phyloP scores from a whole-genome alignment of 495 filamentous ascomycete genomes.

The Amniculicola lignicola region DNA sequence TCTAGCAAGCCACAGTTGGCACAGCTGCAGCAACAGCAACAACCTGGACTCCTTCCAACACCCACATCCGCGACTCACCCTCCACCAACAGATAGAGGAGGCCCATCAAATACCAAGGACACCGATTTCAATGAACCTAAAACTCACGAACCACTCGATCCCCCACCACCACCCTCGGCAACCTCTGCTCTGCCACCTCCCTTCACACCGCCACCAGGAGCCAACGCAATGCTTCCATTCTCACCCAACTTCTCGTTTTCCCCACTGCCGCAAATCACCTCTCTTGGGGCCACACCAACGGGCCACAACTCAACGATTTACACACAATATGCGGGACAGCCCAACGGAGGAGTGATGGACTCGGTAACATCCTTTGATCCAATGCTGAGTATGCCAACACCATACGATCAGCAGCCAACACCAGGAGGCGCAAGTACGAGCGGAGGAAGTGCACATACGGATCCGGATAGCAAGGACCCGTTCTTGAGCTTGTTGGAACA shows the following conservation, averaged over 20 bases:
- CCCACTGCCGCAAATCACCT: slow-evolving; percentile 37
- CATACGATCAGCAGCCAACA: slow-evolving; percentile 37
- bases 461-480: slow-evolving; percentile 68
- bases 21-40: neutral
- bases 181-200: slow-evolving; percentile 11
- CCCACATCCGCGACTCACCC: slow-evolving; percentile 24
- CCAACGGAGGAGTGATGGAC: slow-evolving; percentile 2
- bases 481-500: slow-evolving; percentile 77
- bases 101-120: neutral
- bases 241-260: slow-evolving; percentile 42
- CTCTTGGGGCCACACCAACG: slow-evolving; percentile 11
- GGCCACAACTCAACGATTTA: no score
- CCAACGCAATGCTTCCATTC: slow-evolving; percentile 17
- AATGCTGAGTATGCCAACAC: slow-evolving; percentile 51
- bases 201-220: slow-evolving; percentile 13
- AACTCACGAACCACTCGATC: slow-evolving; percentile 1
- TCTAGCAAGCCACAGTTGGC: neutral
- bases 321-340: no score
- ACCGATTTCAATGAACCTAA: no score
- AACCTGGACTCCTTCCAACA: slow-evolving; percentile 14
- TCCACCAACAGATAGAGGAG: neutral
- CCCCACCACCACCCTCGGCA: no score
- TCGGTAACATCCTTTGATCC: slow-evolving; percentile 47
- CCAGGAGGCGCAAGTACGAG: slow-evolving; percentile 39
- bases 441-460: slow-evolving; percentile 33